Evolutionary conservation across 768 basidiomycete species (phyloP), one percentile per base, ranked within the genome.

Genomic region (Lyophyllum shimeji): DNA sequence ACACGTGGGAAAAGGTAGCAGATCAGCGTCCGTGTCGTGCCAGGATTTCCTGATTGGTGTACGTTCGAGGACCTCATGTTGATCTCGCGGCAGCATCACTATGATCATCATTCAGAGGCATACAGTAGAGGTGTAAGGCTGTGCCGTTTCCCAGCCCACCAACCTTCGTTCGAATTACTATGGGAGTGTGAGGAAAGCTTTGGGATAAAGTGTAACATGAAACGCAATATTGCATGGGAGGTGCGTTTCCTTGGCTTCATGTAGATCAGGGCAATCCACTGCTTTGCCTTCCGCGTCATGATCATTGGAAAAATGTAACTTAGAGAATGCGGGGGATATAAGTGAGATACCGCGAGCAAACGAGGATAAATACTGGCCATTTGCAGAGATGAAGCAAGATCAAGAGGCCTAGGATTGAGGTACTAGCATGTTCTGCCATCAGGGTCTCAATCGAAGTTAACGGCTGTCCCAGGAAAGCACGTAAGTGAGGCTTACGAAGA

Each of bases 141-240:
- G 65, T 59, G 58, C 55, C n/a, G 60, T 63, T 65, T 46, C 62
- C 63, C 56, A 61, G 56, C 42, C 63, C 55, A 63, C 59, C 43
- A 58, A 63, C 54, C 46, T 58, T 50, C 24, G 46, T 12, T 55
- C n/a, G 37, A 51, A 53, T 45, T 60, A 57, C n/a, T n/a, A 59
- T 46, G 47, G 42, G 53, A 53, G 29, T 24, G 21, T 18, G 44
- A 29, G 27, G 51, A 44, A 49, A 54, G 44, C 46, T 52, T 44
- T 56, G 31, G 18, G 54, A 33, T 42, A 24, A 46, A 46, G 47
- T 54, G 21, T 34, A 46, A 21, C 17, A 37, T 55, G 48, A 56
- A 57, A 59, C 52, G 20, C 42, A 17, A 11, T 21, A 23, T 43
- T 25, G 25, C 39, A 51, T 39, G 1, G 52, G 61, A 55, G 54